Percentiles rank a stretch among this genome's conserved stretches.
phyloP scores from a whole-genome alignment of 768 basidiomycete species.

The Xerocomellus chrysenteron region DNA sequence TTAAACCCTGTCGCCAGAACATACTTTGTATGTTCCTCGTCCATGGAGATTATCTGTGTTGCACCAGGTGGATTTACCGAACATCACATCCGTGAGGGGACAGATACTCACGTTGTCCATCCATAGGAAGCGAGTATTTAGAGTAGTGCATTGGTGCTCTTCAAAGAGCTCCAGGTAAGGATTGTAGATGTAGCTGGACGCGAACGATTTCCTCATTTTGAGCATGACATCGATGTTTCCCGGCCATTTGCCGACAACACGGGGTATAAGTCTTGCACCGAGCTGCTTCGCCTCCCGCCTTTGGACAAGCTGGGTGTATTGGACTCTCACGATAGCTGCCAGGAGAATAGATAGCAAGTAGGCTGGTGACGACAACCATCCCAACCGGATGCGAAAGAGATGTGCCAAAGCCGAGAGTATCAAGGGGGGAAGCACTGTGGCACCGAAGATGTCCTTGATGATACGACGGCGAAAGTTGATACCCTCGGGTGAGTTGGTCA shows the following conservation, averaged over 20 bases:
- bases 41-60: conserved; percentile 68
- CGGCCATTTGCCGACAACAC: conserved; percentile 68
- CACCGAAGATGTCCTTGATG: conserved; percentile 43
- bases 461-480: conserved; percentile 49
- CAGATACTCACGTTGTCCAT: conserved; percentile 55
- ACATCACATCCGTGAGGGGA: not conserved
- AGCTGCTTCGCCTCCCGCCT: conserved; percentile 45
- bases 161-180: conserved; percentile 66
- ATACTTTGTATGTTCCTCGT: conserved; percentile 66
- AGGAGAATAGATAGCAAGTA: conserved; percentile 43
- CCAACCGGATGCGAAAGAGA: conserved; percentile 32
- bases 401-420: conserved; percentile 33
- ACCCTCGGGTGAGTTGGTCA: not conserved
- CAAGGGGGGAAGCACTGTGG: conserved; percentile 42
- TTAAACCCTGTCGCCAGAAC: conserved; percentile 64
- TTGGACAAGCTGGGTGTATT: conserved; percentile 38
- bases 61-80: not conserved
- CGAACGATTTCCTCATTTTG: conserved; percentile 52
- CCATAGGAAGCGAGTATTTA: conserved; percentile 71
- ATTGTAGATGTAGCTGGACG: conserved; percentile 59
- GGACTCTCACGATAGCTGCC: conserved; percentile 38
- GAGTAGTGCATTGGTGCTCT: conserved; percentile 67
- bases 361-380: conserved; percentile 36
- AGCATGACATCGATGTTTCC: conserved; percentile 74
- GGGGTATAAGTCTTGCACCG: conserved; percentile 52